Conservation (phyloP, 1,284 basidiomycete genomes). For the Lentinus polychrous region DNA sequence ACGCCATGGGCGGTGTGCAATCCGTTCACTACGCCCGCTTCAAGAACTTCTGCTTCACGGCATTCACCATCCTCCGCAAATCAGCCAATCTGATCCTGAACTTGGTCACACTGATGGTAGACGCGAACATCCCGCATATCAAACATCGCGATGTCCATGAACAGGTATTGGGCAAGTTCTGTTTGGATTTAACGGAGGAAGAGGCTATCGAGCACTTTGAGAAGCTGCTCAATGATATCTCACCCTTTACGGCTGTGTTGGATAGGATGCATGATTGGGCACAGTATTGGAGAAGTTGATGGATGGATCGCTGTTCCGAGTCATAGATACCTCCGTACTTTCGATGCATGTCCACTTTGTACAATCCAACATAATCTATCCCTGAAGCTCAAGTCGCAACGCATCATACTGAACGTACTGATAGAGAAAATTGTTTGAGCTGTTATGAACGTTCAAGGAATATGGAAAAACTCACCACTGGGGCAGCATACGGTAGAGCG, state of each 20-base stretch:
- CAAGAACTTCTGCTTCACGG: constrained; percentile 94
- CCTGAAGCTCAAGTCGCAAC: constrained; percentile 11
- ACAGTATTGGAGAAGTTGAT: constrained; percentile 73
- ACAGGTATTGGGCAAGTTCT: constrained; percentile 95
- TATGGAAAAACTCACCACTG: constrained; percentile 10
- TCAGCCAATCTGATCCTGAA: constrained; percentile 98
- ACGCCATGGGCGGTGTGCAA: constrained; percentile 96
- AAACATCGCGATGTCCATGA: constrained; percentile 82
- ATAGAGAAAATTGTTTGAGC: neutral
- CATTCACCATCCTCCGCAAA: constrained; percentile 92
- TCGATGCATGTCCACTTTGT: no score
- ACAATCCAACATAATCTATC: neutral
- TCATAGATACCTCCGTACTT: no score
- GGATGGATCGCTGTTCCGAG: neutral
- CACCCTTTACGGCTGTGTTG: constrained; percentile 88
- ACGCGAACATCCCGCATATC: constrained; percentile 97
- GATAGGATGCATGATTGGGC: constrained; percentile 87
- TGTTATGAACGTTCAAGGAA: neutral
- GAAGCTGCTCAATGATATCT: constrained; percentile 88
- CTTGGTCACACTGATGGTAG: constrained; percentile 94
- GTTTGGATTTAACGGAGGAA: constrained; percentile 89
- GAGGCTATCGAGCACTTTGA: constrained; percentile 98
- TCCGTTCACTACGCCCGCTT: constrained; percentile 92
- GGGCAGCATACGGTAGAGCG: constrained; percentile 12
- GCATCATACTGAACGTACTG: constrained; percentile 18